Evolutionary conservation across 2,329 filamentous ascomycete genomes (phyloP).

Genomic region (Samsoniella hepiali): DNA sequence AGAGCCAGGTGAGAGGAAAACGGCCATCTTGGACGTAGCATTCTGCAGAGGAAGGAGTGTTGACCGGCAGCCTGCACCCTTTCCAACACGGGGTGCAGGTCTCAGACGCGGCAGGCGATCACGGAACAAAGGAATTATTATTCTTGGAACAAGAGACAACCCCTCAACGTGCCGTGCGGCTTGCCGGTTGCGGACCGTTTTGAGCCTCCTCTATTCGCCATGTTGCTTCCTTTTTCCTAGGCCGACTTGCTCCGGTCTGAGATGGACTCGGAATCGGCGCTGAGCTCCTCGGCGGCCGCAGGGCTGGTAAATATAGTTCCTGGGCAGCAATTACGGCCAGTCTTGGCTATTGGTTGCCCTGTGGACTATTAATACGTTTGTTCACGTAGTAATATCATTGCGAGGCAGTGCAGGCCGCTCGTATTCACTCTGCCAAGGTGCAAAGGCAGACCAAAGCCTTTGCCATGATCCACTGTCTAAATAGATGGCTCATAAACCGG

Average conservation of each 20-base stretch:
- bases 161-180: background rate
- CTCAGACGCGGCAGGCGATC: no score
- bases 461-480: background rate
- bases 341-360: background rate
- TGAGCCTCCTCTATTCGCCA: background rate
- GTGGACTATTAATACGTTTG: background rate
- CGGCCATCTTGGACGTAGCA: background rate
- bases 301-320: background rate
- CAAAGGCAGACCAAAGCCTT: background rate
- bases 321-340: background rate
- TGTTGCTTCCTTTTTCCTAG: background rate
- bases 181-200: background rate
- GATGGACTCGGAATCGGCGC: no score
- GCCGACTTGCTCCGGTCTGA: background rate
- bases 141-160: no score
- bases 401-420: conserved; percentile 6
- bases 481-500: background rate
- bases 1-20: background rate
- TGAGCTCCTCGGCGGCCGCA: background rate
- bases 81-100: no score
- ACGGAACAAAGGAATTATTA: no score
- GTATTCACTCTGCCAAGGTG: conserved; percentile 11
- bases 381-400: background rate
- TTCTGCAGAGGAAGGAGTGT: no score
- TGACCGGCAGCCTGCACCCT: no score